Evolutionary conservation across 2,329 filamentous ascomycete genomes (phyloP), one percentile per base, ranked within the genome.

Genomic region (Rutstroemia sp.): DNA sequence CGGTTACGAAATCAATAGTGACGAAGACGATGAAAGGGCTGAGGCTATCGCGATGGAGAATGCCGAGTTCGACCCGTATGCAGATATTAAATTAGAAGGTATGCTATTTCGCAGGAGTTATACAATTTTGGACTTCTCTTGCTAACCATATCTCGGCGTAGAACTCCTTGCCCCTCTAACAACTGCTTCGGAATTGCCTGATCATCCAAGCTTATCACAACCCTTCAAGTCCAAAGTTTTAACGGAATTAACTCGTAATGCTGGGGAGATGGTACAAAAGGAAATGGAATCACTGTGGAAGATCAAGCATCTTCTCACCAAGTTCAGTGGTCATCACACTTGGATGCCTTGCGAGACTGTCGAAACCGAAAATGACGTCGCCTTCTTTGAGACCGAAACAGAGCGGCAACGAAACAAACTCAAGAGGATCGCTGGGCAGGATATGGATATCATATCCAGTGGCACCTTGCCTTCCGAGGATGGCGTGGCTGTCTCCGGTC

Each of bases 141-240:
- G 52, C 61, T 67, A 60, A 71, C 66, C 72, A 69, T 69, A 64
- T 39, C 49, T 49, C 48, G 38, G 51, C 49, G 12, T 65, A 90
- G 87, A 83, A 56, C 77, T 92, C 16, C 81, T 94, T 55, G 86
- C 85, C 19, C 90, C 90, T 12, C 75, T 94, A 54, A 90, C 86
- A 18, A 77, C 87, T 37, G 82, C 88, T 50, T 86, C 86, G 70
- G 87, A 92, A 58, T 77, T 95, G 16, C 80, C 87, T 14, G 79
- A 79, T 56, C 89, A 94, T 68, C 86, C 88, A 52, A 86, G 86
- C 23, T 75, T 92, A 42, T 89, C 87, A 59, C 78, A 83, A 63
- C 84, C 89, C 0, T 94, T 90, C 69, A 85, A 79, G 14, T 89
- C 87, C 50, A 85, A 82, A 62, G 88, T 86, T 10, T 77, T 94